phyloP scores from a whole-genome alignment of 257 asterid genomes.

The Solanum microdontum region DNA sequence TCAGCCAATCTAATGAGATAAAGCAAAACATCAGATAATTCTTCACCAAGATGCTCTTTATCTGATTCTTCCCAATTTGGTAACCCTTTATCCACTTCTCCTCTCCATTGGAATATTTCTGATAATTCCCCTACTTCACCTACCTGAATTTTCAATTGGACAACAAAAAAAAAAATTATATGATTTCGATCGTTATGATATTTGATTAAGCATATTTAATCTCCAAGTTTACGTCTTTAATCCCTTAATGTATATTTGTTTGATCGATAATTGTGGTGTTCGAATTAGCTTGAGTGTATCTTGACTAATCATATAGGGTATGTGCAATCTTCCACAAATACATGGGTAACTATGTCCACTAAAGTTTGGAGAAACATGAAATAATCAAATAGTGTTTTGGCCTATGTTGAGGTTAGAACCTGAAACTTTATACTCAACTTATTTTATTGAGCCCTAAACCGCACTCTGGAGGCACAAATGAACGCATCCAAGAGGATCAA shows the following conservation, averaged over 20 bases:
- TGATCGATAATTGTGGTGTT: neutral
- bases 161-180: neutral
- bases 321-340: neutral
- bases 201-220: neutral
- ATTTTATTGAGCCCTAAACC: neutral
- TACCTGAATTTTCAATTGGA: conserved; percentile 14
- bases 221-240: neutral
- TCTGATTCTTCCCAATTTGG: conserved; percentile 52
- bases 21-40: conserved; percentile 47
- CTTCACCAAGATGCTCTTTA: conserved; percentile 55
- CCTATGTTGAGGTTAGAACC: neutral
- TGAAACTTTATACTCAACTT: neutral
- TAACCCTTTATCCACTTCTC: conserved; percentile 53
- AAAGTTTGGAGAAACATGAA: neutral
- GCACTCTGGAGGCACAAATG: accelerated
- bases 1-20: conserved; percentile 49
- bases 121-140: conserved; percentile 58
- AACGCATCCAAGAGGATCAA: neutral
- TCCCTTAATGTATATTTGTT: neutral
- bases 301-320: neutral
- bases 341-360: neutral
- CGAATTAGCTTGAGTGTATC: neutral
- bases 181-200: neutral
- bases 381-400: neutral
- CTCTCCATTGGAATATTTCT: conserved; percentile 59